Base-by-base conservation (phyloP, 2,329 filamentous ascomycete species). In the Colletotrichum lupini region DNA sequence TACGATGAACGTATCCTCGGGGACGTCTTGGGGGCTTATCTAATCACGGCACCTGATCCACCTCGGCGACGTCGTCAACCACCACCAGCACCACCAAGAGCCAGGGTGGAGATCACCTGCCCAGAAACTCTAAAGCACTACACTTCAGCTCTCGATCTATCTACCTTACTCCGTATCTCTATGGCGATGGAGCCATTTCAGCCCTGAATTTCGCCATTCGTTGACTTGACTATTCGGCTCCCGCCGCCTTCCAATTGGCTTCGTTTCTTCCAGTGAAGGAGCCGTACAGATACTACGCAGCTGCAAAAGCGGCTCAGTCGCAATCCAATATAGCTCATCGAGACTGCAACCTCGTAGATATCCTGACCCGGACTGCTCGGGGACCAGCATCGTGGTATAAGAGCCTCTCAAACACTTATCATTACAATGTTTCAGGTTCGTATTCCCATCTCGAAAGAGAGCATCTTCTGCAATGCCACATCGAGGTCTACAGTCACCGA, bases 371-470 rank as follows among this genome's bases (percentile, higher is more conserved):
- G 35, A 16, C 35, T 42, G 14, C 6, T 42, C 14, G 5, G 35
- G 35, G 6, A 42, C 0, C 19, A 49, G 42, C n/a, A 24, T 3
- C 37, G n/a, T 14, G 19, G 26, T 53, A 14, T 35, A 46, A 63
- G 60, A 49, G 42, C 19, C 42, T 49, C n/a, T 63, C 11, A 16
- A 32, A 19, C 19, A 22, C 19, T n/a, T 7, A 5, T 32, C 46
- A 56, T 49, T 8, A 22, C 63, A 22, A 74, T 74, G 72, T 74
- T 74, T 53, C 72, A 74, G 72, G 72, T 74, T 53, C 35, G 68
- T 72, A 22, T n/a, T 53, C 9, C 11, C 19, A 12, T 59, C 11
- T 56, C 16, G 8, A n/a, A 24, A n/a, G 9, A 42, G n/a, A 22
- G 56, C 19, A 24, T 3, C 30, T 58, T 12, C 30, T 22, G 30